Evolutionary conservation across 78 protist genomes (phyloP), one percentile per base, ranked within the genome.

Genomic region (Monocercomonoides exilis): DNA sequence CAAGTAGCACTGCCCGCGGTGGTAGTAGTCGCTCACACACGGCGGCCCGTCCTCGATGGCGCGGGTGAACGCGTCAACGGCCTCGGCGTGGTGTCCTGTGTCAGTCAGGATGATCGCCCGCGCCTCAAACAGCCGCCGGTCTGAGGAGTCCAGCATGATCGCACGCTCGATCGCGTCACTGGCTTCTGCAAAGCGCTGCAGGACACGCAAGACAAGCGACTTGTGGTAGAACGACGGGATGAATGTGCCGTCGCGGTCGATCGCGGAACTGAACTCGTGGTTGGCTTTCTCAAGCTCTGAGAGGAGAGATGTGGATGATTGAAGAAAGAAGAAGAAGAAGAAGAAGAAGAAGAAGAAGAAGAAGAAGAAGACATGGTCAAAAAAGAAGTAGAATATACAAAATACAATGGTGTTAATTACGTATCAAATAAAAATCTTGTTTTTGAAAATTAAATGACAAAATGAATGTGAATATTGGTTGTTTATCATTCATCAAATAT

Each of bases 31-130:
- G 45, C 6, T 41, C 11, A 79, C 11, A 5, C 11, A 38, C 43
- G 4, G 45, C 6, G 82, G 82, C 6, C 82, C 82, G 5, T 38
- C 82, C 11, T 79, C 82, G 36, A 79, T 79, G 82, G 82, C 82
- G 6, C 21, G 6, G 11, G 82, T 32, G 82, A 32, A 79, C 42
- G 82, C 82, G 6, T 79, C 82, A 32, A 32, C 6, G 4, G 82
- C 4, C 42, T 32, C 82, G 5, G 43, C 4, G 82, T 79, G 82
- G 11, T 79, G n/a, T 6, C 82, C 82, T 79, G 82, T 79, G 82
- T 79, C 82, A 41, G 43, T 4, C 4, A 79, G 21, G 11, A 79
- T 79, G 42, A 79, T 21, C 5, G 42, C 82, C 11, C 82, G 82
- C 6, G 42, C 4, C 42, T 4, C 82, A 41, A 79, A 79, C 5